Conservation (phyloP, 805 yeast genomes). For the Sungouiozyma intestinalis region DNA sequence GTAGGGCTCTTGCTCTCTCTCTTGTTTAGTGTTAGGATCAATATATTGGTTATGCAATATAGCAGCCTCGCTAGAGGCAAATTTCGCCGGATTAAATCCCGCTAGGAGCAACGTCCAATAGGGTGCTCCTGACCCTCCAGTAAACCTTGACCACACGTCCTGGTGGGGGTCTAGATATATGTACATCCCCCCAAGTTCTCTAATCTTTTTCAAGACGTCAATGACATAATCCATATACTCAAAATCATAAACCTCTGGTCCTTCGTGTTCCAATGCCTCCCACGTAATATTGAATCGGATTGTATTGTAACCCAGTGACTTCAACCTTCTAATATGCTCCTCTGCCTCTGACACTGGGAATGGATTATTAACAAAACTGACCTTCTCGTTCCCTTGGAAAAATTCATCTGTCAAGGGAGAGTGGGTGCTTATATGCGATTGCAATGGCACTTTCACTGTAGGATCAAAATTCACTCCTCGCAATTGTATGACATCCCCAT, state of each 20-base stretch:
- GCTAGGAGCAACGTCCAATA: conserved; percentile 87
- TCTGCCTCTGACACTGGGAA: conserved; percentile 66
- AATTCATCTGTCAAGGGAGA: conserved; percentile 26
- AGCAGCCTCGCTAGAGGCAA: conserved; percentile 68
- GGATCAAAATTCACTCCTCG: conserved; percentile 80
- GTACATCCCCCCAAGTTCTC: conserved; percentile 59
- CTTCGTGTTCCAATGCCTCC: conserved; percentile 87
- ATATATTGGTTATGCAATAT: conserved; percentile 51
- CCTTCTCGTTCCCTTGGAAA: conserved; percentile 61
- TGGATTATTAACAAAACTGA: conserved; percentile 78
- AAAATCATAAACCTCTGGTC: conserved; percentile 75
- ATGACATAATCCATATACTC: conserved; percentile 65
- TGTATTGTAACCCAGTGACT: conserved; percentile 72
- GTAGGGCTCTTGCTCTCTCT: conserved; percentile 30
- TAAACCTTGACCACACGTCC: conserved; percentile 84
- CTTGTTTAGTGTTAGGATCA: conserved; percentile 31
- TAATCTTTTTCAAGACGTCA: conserved; percentile 46
- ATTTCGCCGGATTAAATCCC: conserved; percentile 71
- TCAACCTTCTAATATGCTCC: conserved; percentile 57
- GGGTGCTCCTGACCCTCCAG: conserved; percentile 93
- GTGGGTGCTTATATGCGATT: conserved; percentile 39
- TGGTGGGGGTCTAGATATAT: conserved; percentile 86
- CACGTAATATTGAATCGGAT: conserved; percentile 72
- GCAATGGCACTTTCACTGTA: conserved; percentile 55
- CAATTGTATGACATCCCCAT: conserved; percentile 52